phyloP scores from a whole-genome alignment of 306 rosid genomes.

The Vigna reflexopilosa region DNA sequence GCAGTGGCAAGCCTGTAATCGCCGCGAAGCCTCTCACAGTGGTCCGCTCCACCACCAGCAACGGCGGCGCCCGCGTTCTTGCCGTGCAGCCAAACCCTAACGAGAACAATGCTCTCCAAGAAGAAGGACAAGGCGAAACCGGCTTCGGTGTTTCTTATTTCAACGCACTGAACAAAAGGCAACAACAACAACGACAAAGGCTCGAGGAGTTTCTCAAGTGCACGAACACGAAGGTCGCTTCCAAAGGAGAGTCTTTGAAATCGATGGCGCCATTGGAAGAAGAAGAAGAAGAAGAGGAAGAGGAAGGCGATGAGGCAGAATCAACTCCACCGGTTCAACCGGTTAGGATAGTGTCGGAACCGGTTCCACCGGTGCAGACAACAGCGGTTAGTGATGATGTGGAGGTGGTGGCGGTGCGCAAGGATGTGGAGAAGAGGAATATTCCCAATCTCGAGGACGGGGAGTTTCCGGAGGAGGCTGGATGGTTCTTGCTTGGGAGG shows the following conservation, averaged over 20 bases:
- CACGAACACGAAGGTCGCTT: slow-evolving; percentile 43
- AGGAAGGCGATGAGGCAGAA: background rate
- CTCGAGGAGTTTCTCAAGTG: slow-evolving; percentile 37
- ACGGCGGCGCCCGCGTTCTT: slow-evolving; percentile 62
- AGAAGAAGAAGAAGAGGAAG: no score
- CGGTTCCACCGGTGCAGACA: background rate
- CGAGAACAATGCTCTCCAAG: background rate
- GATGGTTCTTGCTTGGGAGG: slow-evolving; percentile 76
- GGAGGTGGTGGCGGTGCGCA: background rate
- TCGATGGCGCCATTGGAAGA: background rate
- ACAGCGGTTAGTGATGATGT: background rate
- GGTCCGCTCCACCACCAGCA: slow-evolving; percentile 55
- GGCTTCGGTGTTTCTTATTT: background rate
- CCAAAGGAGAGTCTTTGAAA: slow-evolving; percentile 44
- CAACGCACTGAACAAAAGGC: background rate
- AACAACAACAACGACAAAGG: background rate
- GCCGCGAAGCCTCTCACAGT: slow-evolving; percentile 44
- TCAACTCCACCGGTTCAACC: background rate
- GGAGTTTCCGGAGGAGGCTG: slow-evolving; percentile 64
- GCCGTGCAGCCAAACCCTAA: slow-evolving; percentile 23
- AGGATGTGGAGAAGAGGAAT: slow-evolving; percentile 14
- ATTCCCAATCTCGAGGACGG: slow-evolving; percentile 65
- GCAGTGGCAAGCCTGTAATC: slow-evolving; percentile 6
- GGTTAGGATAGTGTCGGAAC: background rate
- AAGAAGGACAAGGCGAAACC: slow-evolving; percentile 9